A percentile compares a stretch with the other conserved stretches of the same genome.
phyloP scores from a whole-genome alignment of 805 yeast species.

The Saturnispora sanitii region DNA sequence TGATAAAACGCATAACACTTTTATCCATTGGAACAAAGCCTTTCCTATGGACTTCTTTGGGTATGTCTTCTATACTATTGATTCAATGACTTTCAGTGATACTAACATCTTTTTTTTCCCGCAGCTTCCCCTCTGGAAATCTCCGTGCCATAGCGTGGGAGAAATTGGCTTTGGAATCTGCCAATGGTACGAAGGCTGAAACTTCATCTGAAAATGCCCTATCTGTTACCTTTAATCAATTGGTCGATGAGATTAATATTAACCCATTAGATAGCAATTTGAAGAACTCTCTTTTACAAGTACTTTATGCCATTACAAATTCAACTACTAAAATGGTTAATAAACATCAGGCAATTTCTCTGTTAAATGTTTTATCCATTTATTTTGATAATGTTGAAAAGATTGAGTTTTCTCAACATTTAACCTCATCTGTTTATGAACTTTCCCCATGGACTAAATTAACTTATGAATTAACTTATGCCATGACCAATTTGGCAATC shows the following conservation, averaged over 20 bases:
- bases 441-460: conserved; percentile 34
- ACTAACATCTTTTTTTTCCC: conserved; percentile 1
- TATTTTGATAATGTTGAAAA: conserved; percentile 38
- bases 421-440: conserved; percentile 20
- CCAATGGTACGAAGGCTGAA: conserved; percentile 15
- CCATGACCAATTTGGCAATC: conserved; percentile 23
- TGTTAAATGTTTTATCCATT: conserved; percentile 35
- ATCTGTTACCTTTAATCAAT: conserved; percentile 16
- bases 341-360: conserved; percentile 31
- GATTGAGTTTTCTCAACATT: conserved; percentile 31
- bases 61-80: conserved; percentile 11
- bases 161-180: conserved; percentile 28
- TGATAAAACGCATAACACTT: too few relatives aligned
- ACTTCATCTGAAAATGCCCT: conserved; percentile 17
- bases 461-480: conserved; percentile 28
- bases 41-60: conserved; percentile 17
- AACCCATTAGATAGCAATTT: background rate
- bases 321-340: conserved; percentile 30
- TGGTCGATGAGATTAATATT: background rate
- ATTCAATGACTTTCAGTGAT: background rate
- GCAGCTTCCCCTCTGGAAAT: conserved; percentile 28
- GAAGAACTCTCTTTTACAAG: conserved; percentile 34
- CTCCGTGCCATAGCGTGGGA: conserved; percentile 31
- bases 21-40: background rate
- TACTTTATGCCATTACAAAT: conserved; percentile 45